Base-by-base conservation (phyloP, 2,329 filamentous ascomycete genomes). In the Calonectria pteridis region DNA sequence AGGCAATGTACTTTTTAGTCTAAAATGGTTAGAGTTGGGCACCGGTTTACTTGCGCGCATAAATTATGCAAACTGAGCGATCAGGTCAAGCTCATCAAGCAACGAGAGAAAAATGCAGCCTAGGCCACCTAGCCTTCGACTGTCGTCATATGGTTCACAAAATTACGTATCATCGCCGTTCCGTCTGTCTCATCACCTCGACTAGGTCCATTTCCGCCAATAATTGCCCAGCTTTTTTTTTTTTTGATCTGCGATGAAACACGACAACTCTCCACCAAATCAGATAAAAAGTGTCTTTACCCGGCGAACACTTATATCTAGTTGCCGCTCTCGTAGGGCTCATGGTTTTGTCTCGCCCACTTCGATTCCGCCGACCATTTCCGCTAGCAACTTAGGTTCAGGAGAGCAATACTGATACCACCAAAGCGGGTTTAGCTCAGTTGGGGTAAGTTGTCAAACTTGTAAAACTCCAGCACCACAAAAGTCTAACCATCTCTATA, bases 341-440 rank as follows among this genome's bases (percentile, higher is more conserved):
- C 55, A 16, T n/a, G 16, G 11, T 11, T 9, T 10, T 6, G 11
- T 16, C 23, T 59, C 35, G n/a, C 31, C 31, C 6, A 2, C 9
- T 16, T 10, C 14, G 31, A 23, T 16, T n/a, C 10, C 20, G 11
- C 9, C 14, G 53, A 26, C 31, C 18, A 23, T 37, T 37, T 18
- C n/a, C n/a, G 31, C 55, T 9, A 9, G n/a, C 4, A 58, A 37
- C 55, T 59, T 59, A 59, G 55, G 10, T 4, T n/a, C 33, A 37
- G 7, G 9, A 35, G n/a, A 59, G 33, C 2, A 4, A 3, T 9
- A 1, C 6, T 16, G 10, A 46, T n/a, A 37, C 18, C 29, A 35
- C 16, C 55, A 23, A 59, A 59, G 55, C 55, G 55, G 55, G 55
- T 59, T 59, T 59, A 59, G 55, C 55, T 59, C 55, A 59, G 55